Percentiles rank a stretch among this genome's conserved stretches.
phyloP scores from a whole-genome alignment of 2,329 filamentous ascomycete species.

The Fusarium domesticum region DNA sequence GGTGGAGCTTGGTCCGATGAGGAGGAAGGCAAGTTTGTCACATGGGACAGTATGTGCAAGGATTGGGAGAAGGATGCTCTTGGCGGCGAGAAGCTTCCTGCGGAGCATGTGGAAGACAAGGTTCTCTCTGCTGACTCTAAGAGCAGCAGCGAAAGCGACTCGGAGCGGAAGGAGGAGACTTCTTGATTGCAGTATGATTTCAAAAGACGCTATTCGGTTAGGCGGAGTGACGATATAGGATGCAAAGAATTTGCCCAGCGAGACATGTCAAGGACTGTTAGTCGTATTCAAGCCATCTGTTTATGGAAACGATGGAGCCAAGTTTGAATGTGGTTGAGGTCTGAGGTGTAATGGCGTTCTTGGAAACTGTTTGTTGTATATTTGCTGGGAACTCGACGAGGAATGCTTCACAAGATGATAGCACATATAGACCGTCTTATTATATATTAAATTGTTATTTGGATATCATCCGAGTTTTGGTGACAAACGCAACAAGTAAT shows the following conservation, averaged over 20 bases:
- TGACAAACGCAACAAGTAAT: no score
- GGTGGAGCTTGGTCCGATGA: constrained; percentile 22
- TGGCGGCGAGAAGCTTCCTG: constrained; percentile 15
- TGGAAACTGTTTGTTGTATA: not conserved
- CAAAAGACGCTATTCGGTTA: not conserved
- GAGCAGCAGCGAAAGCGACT: not conserved
- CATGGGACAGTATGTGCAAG: constrained; percentile 30
- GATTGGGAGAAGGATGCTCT: constrained; percentile 25
- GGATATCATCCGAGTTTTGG: no score
- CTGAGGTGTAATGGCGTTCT: not conserved
- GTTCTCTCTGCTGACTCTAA: not conserved
- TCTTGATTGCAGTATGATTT: not conserved
- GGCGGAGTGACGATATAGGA: no score
- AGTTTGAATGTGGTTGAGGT: not conserved
- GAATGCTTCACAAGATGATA: not conserved
- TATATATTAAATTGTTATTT: no score
- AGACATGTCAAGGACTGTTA: no score
- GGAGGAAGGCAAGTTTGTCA: constrained; percentile 23
- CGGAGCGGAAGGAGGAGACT: not conserved
- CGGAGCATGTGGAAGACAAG: not conserved
- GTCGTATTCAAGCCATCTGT: not conserved
- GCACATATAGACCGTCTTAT: not conserved
- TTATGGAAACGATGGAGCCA: not conserved
- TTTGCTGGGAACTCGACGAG: not conserved
- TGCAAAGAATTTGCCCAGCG: no score